phyloP scores from a whole-genome alignment of 2,329 filamentous ascomycete genomes.

The Beauveria bassiana region DNA sequence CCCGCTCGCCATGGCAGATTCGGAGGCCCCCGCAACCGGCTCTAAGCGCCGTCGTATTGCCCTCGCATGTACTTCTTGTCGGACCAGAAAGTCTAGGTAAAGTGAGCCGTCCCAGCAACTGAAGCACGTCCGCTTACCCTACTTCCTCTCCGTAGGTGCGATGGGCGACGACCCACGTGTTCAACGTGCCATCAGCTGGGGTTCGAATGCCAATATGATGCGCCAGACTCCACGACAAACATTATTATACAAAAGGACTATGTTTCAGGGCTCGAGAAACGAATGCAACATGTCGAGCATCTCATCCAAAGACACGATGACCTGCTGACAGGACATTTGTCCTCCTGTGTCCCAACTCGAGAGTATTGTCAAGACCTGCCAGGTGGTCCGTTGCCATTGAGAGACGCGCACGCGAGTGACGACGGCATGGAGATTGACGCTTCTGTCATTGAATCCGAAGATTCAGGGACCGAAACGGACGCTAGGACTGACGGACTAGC shows the following conservation, averaged over 20 bases:
- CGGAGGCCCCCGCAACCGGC: not conserved
- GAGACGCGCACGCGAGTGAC: not conserved
- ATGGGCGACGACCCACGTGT: constrained; percentile 17
- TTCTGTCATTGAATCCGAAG: constrained; percentile 12
- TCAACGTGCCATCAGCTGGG: constrained; percentile 15
- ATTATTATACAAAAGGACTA: constrained; percentile 14
- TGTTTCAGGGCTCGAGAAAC: constrained; percentile 13
- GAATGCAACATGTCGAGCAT: constrained; percentile 15
- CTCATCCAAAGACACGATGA: constrained; percentile 14
- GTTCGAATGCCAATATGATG: constrained; percentile 17
- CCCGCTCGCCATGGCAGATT: constrained; percentile 6
- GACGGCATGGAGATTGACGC: constrained; percentile 10
- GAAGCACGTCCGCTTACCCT: not conserved
- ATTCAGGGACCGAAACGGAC: constrained; percentile 13
- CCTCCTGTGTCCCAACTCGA: not conserved
- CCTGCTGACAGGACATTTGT: not conserved
- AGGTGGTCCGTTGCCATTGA: not conserved
- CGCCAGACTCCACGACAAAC: constrained; percentile 14
- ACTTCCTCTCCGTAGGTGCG: constrained; percentile 13
- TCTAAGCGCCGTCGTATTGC: constrained; percentile 15
- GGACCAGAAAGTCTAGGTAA: constrained; percentile 18
- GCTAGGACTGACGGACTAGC: constrained; percentile 18
- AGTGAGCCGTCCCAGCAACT: not conserved
- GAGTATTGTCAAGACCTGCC: not conserved
- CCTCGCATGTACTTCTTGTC: constrained; percentile 18